Base-by-base conservation (phyloP, 768 basidiomycete genomes). In the Phylloporus sp. region DNA sequence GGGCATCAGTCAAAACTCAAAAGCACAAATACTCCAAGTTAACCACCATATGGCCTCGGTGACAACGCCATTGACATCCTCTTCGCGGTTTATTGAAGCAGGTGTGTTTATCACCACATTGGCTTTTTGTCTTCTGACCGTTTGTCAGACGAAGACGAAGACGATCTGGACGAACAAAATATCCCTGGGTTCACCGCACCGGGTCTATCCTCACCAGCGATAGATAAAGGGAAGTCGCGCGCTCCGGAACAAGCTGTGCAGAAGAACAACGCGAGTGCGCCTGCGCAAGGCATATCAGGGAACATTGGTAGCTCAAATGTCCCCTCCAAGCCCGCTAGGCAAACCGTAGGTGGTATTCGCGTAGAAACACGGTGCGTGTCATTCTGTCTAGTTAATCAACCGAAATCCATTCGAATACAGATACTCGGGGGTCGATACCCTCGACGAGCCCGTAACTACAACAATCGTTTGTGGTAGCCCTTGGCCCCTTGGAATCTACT, bases 361-460 rank as follows among this genome's bases (percentile, higher is more conserved):
- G 84, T 93, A 3, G 95, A 98, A 72, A 91, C 90, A 45, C 82
- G 95, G 90, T 90, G 67, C 40, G 79, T 63, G 18, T 55, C 18
- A 47, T 56, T 16, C 2, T 16, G 35, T 18, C 27, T 27, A 2
- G 6, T 28, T 9, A 8, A 27, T 24, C 6, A 16, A 24, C 22
- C 26, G 5, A 48, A 42, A 46, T 3, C 47, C 29, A 18, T n/a
- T 51, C 5, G 22, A 10, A 42, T 8, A 32, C 29, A 60, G 91
- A 59, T 90, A 85, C 68, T 78, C 90, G n/a, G 89, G 88, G 10
- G 77, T 75, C 9, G 90, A 95, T 60, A 97, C 95, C 0, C 77
- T 98, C 28, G 95, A 97, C 62, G 95, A 98, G 67, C 93, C 95
- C 4, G 79, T 98, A 16, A 81, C 85, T 5, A 78, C 80, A 28